Evolutionary conservation across 1,284 basidiomycete species (phyloP).

Genomic region (Cutaneotrichosporon dermatis): DNA sequence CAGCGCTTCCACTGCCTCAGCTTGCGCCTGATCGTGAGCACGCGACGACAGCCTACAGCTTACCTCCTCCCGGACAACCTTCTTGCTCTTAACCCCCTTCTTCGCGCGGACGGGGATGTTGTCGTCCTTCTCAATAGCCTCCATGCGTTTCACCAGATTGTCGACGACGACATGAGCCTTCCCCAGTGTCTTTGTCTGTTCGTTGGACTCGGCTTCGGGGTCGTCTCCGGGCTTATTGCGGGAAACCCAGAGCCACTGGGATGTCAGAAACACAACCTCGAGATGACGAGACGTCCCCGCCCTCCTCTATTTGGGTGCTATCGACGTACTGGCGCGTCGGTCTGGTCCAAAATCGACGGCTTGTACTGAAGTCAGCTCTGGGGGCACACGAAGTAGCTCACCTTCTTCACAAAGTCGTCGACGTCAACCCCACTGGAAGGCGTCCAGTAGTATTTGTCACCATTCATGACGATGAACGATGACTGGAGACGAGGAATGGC

Average conservation of each 20-base stretch:
- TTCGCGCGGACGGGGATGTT: slow-evolving; percentile 28
- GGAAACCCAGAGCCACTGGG: slow-evolving; percentile 30
- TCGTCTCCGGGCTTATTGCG: no score
- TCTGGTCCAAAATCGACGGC: slow-evolving; percentile 22
- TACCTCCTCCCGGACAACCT: slow-evolving; percentile 28
- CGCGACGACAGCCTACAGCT: not conserved
- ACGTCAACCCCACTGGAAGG: slow-evolving; percentile 10
- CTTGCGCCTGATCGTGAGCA: not conserved
- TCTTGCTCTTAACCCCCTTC: slow-evolving; percentile 33
- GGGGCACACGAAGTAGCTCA: not conserved
- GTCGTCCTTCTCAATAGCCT: slow-evolving; percentile 29
- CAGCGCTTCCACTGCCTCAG: slow-evolving; percentile 9
- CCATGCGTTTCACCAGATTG: slow-evolving; percentile 15
- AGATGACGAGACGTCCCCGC: no score
- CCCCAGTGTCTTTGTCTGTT: slow-evolving; percentile 10
- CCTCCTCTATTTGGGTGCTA: no score
- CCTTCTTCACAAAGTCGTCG: slow-evolving; percentile 31
- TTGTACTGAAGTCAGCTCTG: slow-evolving; percentile 15
- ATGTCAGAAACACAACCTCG: no score
- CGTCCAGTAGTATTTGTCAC: slow-evolving; percentile 22
- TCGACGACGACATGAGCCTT: slow-evolving; percentile 21
- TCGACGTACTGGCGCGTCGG: slow-evolving; percentile 19
- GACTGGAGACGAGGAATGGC: no score
- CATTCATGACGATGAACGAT: not conserved
- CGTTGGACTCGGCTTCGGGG: not conserved